phyloP scores from a whole-genome alignment of 345 rosid species.

The Eutrema heterophyllum region DNA sequence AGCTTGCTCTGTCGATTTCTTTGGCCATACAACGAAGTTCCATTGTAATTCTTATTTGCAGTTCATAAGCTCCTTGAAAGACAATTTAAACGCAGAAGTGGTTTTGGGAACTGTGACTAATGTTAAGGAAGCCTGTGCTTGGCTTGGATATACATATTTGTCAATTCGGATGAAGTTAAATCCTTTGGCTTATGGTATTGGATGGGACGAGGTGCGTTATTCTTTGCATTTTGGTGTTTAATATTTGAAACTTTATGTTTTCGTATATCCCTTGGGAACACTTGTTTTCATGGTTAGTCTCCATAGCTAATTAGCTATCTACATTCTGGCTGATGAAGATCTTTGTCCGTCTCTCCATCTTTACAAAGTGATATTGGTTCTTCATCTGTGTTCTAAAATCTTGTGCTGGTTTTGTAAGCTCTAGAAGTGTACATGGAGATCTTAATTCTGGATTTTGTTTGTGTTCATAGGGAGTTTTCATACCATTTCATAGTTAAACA shows the following conservation, averaged over 20 bases:
- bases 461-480: neutral
- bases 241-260: neutral
- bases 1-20: neutral
- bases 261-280: neutral
- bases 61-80: constrained; percentile 93
- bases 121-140: constrained; percentile 97
- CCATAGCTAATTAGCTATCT: neutral
- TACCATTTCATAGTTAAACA: neutral
- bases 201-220: constrained; percentile 91
- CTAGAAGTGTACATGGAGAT: constrained; percentile 17
- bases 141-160: constrained; percentile 98
- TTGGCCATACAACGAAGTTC: neutral
- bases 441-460: neutral
- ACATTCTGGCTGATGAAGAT: constrained; percentile 4
- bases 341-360: neutral
- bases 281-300: neutral
- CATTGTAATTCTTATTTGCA: constrained; percentile 35
- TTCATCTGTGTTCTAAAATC: neutral
- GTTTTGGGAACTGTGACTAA: constrained; percentile 97
- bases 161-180: constrained; percentile 92
- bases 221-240: constrained; percentile 3
- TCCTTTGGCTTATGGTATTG: constrained; percentile 95
- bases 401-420: constrained; percentile 9
- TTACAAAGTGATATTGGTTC: neutral
- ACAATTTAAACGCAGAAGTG: constrained; percentile 94